A percentile compares a stretch with the other conserved stretches of the same genome.
These are phyloP conservation scores for Microbotryum lychnidis-dioicae DNA, from an alignment of 1,284 basidiomycete genomes.

Conservation along the genomic window DNA sequence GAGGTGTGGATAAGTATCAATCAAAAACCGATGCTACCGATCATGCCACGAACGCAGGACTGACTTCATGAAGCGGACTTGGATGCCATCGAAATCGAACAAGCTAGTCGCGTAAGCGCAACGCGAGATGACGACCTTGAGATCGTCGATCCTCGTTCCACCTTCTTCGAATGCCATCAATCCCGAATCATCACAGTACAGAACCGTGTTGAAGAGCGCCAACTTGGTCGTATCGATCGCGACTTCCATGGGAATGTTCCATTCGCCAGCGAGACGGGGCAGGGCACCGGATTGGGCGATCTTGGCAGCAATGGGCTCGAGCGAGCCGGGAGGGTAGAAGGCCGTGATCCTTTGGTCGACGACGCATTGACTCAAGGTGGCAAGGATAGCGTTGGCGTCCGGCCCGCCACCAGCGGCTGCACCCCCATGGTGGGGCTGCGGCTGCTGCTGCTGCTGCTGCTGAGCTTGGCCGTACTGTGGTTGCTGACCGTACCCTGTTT, in stretches of 20 bases:
- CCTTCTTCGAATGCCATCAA: conserved; percentile 33
- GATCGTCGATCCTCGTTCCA: conserved; percentile 34
- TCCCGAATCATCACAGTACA: not conserved
- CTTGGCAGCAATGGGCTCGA: conserved; percentile 42
- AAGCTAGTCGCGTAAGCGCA: conserved; percentile 43
- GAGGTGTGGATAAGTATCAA: too few species aligned
- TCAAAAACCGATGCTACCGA: too few species aligned
- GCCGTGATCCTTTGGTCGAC: conserved; percentile 37
- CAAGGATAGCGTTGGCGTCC: conserved; percentile 12
- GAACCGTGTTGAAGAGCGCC: conserved; percentile 32
- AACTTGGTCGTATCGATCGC: conserved; percentile 42
- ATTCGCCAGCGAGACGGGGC: conserved; percentile 42
- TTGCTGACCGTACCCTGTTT: not conserved
- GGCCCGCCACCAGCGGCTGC: not conserved
- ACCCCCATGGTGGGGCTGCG: not conserved
- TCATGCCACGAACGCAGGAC: too few species aligned
- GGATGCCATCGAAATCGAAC: conserved; percentile 38
- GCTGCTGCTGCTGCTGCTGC: conserved; percentile 3
- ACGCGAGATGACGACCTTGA: conserved; percentile 31
- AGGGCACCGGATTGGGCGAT: conserved; percentile 43
- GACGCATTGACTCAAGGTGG: conserved; percentile 37
- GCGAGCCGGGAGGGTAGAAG: conserved; percentile 44
- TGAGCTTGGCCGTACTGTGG: conserved; percentile 8
- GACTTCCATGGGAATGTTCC: conserved; percentile 33
- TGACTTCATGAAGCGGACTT: conserved; percentile 43